A percentile compares a stretch with the other conserved stretches of the same genome.
Conservation (phyloP, 345 rosid genomes). For the Dipteronia sinensis region DNA sequence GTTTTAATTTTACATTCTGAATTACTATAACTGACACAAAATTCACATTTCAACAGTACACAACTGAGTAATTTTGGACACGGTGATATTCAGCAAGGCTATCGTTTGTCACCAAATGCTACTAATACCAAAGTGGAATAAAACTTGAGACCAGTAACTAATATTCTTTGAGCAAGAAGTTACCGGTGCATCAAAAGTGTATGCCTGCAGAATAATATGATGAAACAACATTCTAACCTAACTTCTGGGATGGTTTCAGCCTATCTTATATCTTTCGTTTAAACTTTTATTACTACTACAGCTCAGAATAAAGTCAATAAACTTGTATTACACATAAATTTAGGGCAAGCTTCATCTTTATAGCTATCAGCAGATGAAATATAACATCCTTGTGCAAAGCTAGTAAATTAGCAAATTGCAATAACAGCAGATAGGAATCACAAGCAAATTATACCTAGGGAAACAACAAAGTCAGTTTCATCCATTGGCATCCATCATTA, state of each 20-base stretch:
- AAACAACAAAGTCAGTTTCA: background rate
- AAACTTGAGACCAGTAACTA: background rate
- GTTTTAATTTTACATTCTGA: background rate
- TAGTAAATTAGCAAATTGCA: background rate
- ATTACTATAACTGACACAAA: background rate
- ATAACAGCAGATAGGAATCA: background rate
- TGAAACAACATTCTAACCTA: background rate
- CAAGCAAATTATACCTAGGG: background rate
- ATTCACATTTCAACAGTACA: background rate
- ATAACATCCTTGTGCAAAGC: conserved; percentile 4
- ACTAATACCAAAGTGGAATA: background rate
- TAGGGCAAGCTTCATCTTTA: background rate
- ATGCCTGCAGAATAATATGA: background rate
- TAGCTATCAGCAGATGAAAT: background rate
- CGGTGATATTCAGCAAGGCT: background rate
- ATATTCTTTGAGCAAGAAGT: background rate
- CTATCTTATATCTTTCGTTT: background rate
- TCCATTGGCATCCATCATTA: background rate
- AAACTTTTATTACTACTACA: background rate
- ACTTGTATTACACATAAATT: background rate
- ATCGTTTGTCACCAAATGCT: background rate
- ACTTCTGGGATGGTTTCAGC: background rate
- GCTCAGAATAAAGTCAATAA: background rate
- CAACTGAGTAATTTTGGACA: background rate
- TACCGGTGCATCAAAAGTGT: background rate